Base-by-base conservation (phyloP, 306 rosid genomes). In the Cicer judaicum region DNA sequence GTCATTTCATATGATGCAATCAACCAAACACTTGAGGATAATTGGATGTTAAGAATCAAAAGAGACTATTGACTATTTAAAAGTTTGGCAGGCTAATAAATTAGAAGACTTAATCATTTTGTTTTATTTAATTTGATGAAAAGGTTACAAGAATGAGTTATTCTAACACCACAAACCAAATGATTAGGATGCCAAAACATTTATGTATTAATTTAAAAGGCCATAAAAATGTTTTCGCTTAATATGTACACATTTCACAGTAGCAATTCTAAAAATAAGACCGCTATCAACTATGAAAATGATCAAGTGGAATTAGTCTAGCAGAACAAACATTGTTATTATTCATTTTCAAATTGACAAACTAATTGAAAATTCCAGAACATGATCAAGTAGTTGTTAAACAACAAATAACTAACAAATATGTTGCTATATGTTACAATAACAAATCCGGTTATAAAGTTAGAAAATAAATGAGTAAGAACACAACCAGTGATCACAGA, bases 21-120 rank as follows among this genome's bases (percentile, higher is more conserved):
- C 63, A 38, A 52, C 42, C 64, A 79, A 47, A 38, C 83, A 73
- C 19, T 59, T n/a, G 4, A 42, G 15, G 16, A 21, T 7, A 59
- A 59, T n/a, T 36, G 64, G 4, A 39, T 54, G 8, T 12, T 56
- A 57, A 54, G 44, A 56, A 15, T 67, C 52, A 38, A 61, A 10
- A 49, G 5, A 11, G 36, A 29, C 36, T 11, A 5, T 49, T 34
- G 36, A 10, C 40, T 6, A 47, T 62, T 39, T 53, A 53, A 72
- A 55, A 19, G 10, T 52, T 34, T 8, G 48, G 62, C 18, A 9
- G 38, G 12, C 4, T 68, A 21, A 41, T 49, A 48, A 68, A n/a
- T 29, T 69, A n/a, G 10, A 29, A 29, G 5, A 29, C 36, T 29
- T 29, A 0, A 3, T 9, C 24, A 69, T 48, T 6, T 11, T 12